Percentiles rank a stretch among this genome's conserved stretches.
phyloP scores from a whole-genome alignment of 257 asterid genomes.

The Penstemon eatonii region DNA sequence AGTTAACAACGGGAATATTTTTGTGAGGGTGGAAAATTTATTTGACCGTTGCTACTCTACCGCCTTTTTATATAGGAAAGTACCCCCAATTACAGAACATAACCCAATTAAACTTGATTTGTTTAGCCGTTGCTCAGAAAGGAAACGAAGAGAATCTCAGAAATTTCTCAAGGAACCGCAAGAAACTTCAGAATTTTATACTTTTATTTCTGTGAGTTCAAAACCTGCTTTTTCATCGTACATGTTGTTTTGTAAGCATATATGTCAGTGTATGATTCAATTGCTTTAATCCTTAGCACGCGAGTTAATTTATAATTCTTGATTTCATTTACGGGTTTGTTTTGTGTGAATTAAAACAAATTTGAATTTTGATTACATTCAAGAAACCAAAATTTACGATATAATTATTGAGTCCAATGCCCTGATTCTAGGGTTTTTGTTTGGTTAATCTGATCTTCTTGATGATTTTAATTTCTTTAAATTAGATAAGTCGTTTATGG shows the following conservation, averaged over 20 bases:
- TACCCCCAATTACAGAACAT: conserved; percentile 26
- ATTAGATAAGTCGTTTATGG: neutral
- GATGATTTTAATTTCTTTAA: neutral
- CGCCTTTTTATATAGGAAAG: conserved; percentile 26
- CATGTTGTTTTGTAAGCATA: neutral
- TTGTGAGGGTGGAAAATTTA: conserved; percentile 4
- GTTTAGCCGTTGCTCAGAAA: conserved; percentile 27
- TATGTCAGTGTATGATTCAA: neutral
- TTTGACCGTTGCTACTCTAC: conserved; percentile 48
- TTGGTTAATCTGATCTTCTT: neutral
- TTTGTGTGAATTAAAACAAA: neutral
- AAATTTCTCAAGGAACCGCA: conserved; percentile 15
- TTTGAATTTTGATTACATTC: too few relatives aligned
- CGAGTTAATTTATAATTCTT: neutral
- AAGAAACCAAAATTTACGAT: too few relatives aligned
- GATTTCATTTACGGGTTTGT: neutral
- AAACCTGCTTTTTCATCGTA: conserved; percentile 10
- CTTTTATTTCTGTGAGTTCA: conserved; percentile 22
- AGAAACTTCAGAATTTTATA: neutral
- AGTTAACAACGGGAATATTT: conserved; percentile 4
- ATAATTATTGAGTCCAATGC: too few relatives aligned
- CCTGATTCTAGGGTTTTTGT: neutral
- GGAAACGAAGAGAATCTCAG: neutral
- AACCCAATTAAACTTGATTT: conserved; percentile 10
- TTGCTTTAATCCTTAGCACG: neutral